phyloP scores from a whole-genome alignment of 208 protist species.

The Crithidia bombi region DNA sequence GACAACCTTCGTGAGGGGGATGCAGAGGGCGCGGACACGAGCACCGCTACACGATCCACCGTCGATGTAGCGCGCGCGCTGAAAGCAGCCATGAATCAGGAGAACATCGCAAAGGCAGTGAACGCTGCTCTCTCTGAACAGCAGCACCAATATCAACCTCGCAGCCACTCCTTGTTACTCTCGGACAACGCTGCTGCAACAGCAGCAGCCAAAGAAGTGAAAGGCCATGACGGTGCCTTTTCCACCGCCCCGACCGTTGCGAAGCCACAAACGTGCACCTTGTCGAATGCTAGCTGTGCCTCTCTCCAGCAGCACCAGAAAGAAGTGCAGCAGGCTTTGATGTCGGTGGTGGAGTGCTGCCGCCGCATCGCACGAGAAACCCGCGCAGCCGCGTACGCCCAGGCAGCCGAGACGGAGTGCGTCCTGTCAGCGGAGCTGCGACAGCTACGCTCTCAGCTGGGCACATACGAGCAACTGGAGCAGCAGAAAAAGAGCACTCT shows the following conservation, averaged over 20 bases:
- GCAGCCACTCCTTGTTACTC: too few relatives aligned
- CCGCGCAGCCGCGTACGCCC: constrained; percentile 1
- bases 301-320: constrained; percentile 3
- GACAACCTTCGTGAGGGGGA: not conserved
- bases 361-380: constrained; percentile 6
- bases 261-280: not conserved
- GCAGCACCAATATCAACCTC: too few relatives aligned
- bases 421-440: constrained; percentile 14
- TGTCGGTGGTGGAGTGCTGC: not conserved
- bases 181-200: too few relatives aligned
- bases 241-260: not conserved
- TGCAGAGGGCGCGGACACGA: not conserved
- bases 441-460: constrained; percentile 15
- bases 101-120: not conserved
- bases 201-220: not conserved
- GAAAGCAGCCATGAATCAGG: not conserved
- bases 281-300: constrained; percentile 5
- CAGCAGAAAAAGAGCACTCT: not conserved
- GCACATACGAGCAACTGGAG: not conserved
- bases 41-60: not conserved
- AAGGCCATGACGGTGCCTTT: too few relatives aligned
- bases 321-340: constrained; percentile 4
- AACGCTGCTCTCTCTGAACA: not conserved
- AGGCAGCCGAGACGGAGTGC: constrained; percentile 10
- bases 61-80: not conserved